Evolutionary conservation across 176 grass and related monocot species (phyloP).

Genomic region (Musa troglodytarum): DNA sequence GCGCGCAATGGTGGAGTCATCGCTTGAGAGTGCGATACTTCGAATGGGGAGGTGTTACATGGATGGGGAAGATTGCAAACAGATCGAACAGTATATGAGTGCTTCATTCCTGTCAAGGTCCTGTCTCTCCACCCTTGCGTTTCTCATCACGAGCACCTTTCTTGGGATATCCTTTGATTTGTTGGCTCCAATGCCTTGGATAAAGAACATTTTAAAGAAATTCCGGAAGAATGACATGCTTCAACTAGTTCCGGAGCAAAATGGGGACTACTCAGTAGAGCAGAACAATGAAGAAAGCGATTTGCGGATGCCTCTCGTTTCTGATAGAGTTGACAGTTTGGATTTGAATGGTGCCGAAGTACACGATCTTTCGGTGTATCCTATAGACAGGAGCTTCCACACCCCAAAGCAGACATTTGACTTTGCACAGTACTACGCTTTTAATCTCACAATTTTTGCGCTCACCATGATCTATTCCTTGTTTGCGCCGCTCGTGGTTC

Average conservation of each 20-base stretch:
- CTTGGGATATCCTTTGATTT: constrained; percentile 98
- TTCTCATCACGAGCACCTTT: constrained; percentile 89
- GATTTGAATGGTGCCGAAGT: constrained; percentile 51
- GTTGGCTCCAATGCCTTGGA: constrained; percentile 80
- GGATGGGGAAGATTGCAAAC: constrained; percentile 69
- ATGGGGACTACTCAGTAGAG: constrained; percentile 48
- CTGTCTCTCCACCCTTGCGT: constrained; percentile 86
- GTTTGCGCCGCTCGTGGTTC: constrained; percentile 84
- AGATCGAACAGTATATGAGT: constrained; percentile 87
- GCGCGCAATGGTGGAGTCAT: constrained; percentile 84
- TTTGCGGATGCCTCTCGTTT: constrained; percentile 58
- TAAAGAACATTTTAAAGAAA: constrained; percentile 95
- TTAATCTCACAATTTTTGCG: constrained; percentile 93
- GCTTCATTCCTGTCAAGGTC: constrained; percentile 94
- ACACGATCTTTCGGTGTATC: constrained; percentile 80
- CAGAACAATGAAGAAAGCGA: constrained; percentile 56
- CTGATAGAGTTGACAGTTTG: constrained; percentile 47
- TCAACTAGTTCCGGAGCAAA: constrained; percentile 89
- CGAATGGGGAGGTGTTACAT: constrained; percentile 89
- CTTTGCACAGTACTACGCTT: constrained; percentile 97
- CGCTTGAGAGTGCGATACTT: constrained; percentile 83
- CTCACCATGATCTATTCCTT: constrained; percentile 96
- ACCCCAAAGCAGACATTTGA: constrained; percentile 91
- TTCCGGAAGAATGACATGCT: constrained; percentile 99
- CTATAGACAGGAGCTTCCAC: constrained; percentile 83